Conservation (phyloP, 108 stramenopile genomes). For the Nitzschia sp. region DNA sequence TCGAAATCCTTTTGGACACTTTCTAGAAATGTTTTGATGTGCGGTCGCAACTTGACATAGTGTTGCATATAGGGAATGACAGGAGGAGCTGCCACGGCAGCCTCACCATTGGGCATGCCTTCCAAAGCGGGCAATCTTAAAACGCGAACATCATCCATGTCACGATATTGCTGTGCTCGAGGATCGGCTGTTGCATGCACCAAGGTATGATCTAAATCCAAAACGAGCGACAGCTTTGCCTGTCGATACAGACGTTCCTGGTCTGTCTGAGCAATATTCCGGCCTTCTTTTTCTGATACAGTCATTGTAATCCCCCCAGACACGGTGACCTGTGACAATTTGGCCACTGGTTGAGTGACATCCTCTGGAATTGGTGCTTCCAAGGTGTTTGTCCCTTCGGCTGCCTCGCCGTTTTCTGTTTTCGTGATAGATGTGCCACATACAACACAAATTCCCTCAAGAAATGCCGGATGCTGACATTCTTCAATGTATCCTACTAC, state of each 20-base stretch:
- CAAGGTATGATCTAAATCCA: slow-evolving; percentile 88
- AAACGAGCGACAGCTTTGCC: slow-evolving; percentile 66
- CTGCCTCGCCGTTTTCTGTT: not conserved
- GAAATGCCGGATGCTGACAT: slow-evolving; percentile 72
- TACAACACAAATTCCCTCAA: slow-evolving; percentile 71
- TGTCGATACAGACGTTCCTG: slow-evolving; percentile 44
- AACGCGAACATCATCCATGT: slow-evolving; percentile 63
- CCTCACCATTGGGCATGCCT: slow-evolving; percentile 11
- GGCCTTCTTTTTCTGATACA: slow-evolving; percentile 65
- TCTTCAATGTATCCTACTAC: slow-evolving; percentile 59
- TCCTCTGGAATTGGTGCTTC: not conserved
- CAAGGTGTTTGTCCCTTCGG: not conserved
- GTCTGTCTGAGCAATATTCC: slow-evolving; percentile 52
- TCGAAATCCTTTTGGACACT: slow-evolving; percentile 63
- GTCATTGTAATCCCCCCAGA: slow-evolving; percentile 70
- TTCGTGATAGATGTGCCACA: slow-evolving; percentile 47
- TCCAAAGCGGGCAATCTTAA: slow-evolving; percentile 57
- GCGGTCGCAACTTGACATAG: slow-evolving; percentile 80
- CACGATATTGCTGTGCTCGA: slow-evolving; percentile 54
- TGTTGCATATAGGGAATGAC: slow-evolving; percentile 46
- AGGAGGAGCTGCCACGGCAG: slow-evolving; percentile 10
- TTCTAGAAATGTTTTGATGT: slow-evolving; percentile 70
- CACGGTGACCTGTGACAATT: slow-evolving; percentile 68
- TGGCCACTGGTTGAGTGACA: not conserved
- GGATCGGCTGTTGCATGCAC: slow-evolving; percentile 83